Conservation (phyloP, 345 rosid species). For the Citrus glauca region DNA sequence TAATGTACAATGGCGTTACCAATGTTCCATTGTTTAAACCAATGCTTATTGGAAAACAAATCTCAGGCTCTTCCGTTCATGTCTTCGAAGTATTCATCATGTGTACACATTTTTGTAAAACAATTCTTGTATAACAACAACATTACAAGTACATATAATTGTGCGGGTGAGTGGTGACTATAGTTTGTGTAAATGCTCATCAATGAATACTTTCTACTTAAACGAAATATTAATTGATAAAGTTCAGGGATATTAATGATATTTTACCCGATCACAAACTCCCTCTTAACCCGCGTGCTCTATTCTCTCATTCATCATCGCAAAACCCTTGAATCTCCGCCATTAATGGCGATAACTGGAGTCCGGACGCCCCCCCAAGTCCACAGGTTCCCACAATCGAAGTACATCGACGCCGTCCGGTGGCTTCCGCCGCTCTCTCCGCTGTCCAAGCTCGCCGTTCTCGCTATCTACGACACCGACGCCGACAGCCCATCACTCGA, state of each 20-base stretch:
- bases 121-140: no score
- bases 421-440: constrained; percentile 84
- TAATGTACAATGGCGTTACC: background rate
- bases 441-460: constrained; percentile 46
- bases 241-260: background rate
- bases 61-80: background rate
- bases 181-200: background rate
- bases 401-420: constrained; percentile 66
- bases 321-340: constrained; percentile 1
- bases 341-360: constrained; percentile 48
- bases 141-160: no score
- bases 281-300: background rate
- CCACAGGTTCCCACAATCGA: constrained; percentile 54
- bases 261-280: background rate
- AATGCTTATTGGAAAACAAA: background rate
- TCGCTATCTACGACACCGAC: constrained; percentile 58
- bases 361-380: constrained; percentile 35
- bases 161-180: background rate
- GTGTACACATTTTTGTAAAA: no score
- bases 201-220: no score
- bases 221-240: background rate
- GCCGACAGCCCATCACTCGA: constrained; percentile 48
- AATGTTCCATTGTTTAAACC: background rate
- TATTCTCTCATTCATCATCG: background rate
- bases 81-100: background rate